Evolutionary conservation across 2,329 filamentous ascomycete species (phyloP).

Genomic region (Fonsecaea monophora): DNA sequence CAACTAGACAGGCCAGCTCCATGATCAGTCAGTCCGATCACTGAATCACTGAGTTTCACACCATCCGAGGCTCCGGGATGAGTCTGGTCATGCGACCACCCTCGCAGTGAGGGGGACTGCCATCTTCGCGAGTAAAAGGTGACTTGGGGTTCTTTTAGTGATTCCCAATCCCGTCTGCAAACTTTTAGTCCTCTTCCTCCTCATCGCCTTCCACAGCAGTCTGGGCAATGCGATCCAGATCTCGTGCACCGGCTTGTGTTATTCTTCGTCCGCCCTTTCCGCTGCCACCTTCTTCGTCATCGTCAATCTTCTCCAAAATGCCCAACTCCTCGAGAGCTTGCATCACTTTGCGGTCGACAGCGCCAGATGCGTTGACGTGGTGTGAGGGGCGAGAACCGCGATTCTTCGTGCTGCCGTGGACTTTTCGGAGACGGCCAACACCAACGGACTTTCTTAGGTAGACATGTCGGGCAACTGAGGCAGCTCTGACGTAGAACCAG

Average conservation of each 20-base stretch:
- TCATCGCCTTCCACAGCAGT: conserved; percentile 77
- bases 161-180: conserved; percentile 14
- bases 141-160: conserved; percentile 1
- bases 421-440: conserved; percentile 96
- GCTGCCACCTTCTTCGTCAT: conserved; percentile 85
- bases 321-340: conserved; percentile 99
- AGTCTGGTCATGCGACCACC: background rate
- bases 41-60: background rate
- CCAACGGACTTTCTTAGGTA: conserved; percentile 99
- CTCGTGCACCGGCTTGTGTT: conserved; percentile 96
- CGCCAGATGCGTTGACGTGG: conserved; percentile 94
- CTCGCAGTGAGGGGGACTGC: background rate
- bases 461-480: conserved; percentile 94
- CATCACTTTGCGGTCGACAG: conserved; percentile 96
- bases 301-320: conserved; percentile 79
- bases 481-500: conserved; percentile 91
- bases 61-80: background rate
- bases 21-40: conserved; percentile 8
- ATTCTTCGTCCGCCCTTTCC: conserved; percentile 98
- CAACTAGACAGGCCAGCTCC: conserved; percentile 11
- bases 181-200: conserved; percentile 61
- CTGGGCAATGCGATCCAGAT: conserved; percentile 94
- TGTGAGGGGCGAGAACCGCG: conserved; percentile 87
- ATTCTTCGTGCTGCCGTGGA: conserved; percentile 97
- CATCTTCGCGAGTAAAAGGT: background rate